Percentiles rank a stretch among this genome's conserved stretches.
These are phyloP conservation scores for Vaccinium corymbosum DNA, from an alignment of 148 eudicot species.

Conservation along the genomic window DNA sequence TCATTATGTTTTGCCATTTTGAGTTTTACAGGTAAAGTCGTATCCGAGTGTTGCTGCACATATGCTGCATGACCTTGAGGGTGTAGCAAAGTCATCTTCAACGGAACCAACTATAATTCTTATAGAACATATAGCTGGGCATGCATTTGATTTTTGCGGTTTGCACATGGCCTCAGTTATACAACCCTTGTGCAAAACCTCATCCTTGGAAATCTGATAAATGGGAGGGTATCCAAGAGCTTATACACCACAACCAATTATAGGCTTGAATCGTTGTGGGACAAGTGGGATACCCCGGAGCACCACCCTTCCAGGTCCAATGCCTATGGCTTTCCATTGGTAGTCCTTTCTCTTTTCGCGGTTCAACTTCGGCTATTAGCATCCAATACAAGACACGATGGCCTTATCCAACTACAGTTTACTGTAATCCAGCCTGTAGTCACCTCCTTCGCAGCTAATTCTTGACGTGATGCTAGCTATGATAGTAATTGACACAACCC, in stretches of 20 bases:
- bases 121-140: conserved; percentile 77
- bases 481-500: background rate
- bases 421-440: background rate
- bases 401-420: background rate
- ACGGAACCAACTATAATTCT: conserved; percentile 83
- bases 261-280: background rate
- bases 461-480: background rate
- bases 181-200: background rate
- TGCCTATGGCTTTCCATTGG: background rate
- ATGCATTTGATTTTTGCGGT: conserved; percentile 18
- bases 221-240: background rate
- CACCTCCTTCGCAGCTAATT: background rate
- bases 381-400: background rate
- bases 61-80: conserved; percentile 74
- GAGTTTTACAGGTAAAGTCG: conserved; percentile 58
- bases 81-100: conserved; percentile 63
- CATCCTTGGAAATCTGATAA: background rate
- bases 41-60: conserved; percentile 90
- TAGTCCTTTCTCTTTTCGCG: background rate
- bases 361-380: background rate
- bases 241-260: background rate
- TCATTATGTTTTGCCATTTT: background rate
- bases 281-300: background rate
- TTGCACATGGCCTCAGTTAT: background rate
- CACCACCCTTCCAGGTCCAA: background rate